Percentiles rank a stretch among this genome's conserved stretches.
These are phyloP conservation scores for Myxozyma melibiosi DNA, from an alignment of 805 yeast species.

Conservation along the genomic window DNA sequence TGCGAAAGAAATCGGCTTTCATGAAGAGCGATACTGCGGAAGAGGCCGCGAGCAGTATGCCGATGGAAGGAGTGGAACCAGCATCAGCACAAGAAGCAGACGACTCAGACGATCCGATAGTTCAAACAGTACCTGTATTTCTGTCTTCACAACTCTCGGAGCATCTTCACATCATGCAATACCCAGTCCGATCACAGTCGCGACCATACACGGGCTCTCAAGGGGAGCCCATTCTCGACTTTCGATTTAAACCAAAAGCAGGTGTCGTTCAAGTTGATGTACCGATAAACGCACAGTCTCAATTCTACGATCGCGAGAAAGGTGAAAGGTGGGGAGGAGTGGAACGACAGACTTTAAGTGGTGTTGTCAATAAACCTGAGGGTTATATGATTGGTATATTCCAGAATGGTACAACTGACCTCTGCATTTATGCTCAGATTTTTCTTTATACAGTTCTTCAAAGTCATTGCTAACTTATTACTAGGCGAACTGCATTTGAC, in stretches of 20 bases:
- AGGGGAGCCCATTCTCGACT: constrained; percentile 47
- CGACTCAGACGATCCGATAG: constrained; percentile 57
- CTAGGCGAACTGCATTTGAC: constrained; percentile 57
- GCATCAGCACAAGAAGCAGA: background rate
- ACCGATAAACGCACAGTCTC: constrained; percentile 63
- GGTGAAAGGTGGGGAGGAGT: constrained; percentile 67
- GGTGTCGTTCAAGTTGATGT: constrained; percentile 72
- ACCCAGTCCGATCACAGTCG: constrained; percentile 57
- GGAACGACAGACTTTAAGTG: constrained; percentile 61
- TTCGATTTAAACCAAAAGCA: constrained; percentile 62
- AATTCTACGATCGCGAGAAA: constrained; percentile 67
- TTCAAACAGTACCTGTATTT: constrained; percentile 61
- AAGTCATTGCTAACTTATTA: too few relatives aligned
- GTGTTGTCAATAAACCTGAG: constrained; percentile 53
- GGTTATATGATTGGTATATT: constrained; percentile 48
- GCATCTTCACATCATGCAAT: constrained; percentile 55
- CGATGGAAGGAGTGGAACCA: background rate
- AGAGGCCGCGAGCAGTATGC: too few relatives aligned
- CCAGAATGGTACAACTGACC: constrained; percentile 41
- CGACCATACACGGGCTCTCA: constrained; percentile 46
- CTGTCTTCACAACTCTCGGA: constrained; percentile 42
- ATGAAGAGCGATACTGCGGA: background rate
- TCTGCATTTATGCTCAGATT: background rate
- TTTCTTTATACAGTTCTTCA: too few relatives aligned
- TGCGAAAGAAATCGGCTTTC: background rate